A percentile compares a stretch with the other conserved stretches of the same genome.
Evolutionary conservation across 2,329 filamentous ascomycete species (phyloP).

Genomic region (Bipolaris cookei): DNA sequence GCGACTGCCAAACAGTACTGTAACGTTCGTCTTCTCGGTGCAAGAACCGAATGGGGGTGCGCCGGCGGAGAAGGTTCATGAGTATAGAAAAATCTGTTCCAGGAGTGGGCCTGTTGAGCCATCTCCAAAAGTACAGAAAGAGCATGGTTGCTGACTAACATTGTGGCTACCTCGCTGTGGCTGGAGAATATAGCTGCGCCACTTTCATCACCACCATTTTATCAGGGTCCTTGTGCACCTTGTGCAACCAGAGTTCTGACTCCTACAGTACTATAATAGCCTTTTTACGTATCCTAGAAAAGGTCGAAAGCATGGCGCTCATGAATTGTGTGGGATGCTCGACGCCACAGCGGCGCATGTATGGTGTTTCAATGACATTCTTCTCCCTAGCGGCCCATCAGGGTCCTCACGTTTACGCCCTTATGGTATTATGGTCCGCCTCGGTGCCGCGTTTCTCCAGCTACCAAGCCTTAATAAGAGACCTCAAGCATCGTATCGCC

Average conservation of each 20-base stretch:
- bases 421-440: neutral
- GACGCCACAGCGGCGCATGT: neutral
- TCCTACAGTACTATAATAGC: neutral
- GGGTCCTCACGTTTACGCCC: constrained; percentile 10
- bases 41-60: neutral
- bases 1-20: neutral
- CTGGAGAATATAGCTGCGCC: neutral
- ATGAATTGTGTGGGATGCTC: neutral
- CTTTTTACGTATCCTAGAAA: neutral
- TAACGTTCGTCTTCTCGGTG: neutral
- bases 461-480: constrained; percentile 1
- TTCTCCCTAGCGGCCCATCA: constrained; percentile 15
- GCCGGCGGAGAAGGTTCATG: neutral
- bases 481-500: constrained; percentile 5
- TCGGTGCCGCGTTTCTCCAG: neutral
- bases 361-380: constrained; percentile 5
- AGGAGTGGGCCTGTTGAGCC: neutral
- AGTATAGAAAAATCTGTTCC: neutral
- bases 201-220: neutral
- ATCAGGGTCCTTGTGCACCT: neutral
- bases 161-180: neutral
- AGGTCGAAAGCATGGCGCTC: neutral
- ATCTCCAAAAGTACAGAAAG: neutral
- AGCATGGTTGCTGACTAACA: constrained; percentile 1
- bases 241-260: neutral